A percentile compares a stretch with the other conserved stretches of the same genome.
These are phyloP conservation scores for Hanseniaspora uvarum DNA, from an alignment of 1,139 yeast species.

Conservation along the genomic window DNA sequence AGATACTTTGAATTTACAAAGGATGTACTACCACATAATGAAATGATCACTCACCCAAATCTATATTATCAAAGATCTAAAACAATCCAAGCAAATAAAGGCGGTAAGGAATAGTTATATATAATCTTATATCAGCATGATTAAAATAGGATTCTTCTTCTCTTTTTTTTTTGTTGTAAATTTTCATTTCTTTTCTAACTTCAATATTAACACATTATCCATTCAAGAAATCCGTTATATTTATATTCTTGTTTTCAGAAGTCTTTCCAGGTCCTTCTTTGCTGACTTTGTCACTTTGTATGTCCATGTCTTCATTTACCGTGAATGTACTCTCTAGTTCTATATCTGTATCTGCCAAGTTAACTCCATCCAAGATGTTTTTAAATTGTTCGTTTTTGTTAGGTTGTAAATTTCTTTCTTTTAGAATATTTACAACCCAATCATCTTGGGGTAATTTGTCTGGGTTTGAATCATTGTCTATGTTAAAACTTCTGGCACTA, in stretches of 20 bases:
- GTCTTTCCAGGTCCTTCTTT: neutral
- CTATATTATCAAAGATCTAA: conserved; percentile 67
- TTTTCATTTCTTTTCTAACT: neutral
- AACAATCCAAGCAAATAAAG: conserved; percentile 1
- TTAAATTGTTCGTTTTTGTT: neutral
- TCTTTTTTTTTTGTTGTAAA: neutral
- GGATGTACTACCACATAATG: conserved; percentile 33
- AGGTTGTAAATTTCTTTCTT: neutral
- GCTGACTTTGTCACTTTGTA: neutral
- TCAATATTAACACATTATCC: neutral
- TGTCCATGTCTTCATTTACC: neutral
- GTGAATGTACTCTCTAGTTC: neutral
- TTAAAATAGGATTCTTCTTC: no score
- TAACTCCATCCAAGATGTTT: neutral
- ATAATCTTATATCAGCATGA: neutral
- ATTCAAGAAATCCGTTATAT: neutral
- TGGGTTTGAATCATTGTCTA: neutral
- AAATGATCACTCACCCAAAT: conserved; percentile 73
- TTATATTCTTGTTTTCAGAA: neutral
- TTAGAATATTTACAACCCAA: neutral
- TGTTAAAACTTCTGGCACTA: neutral
- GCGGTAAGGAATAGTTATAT: neutral
- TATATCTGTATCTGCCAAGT: neutral
- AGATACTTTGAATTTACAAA: conserved; percentile 76
- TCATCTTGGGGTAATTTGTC: neutral